A percentile compares a stretch with the other conserved stretches of the same genome.
These are phyloP conservation scores for Fusarium praegraminearum DNA, from an alignment of 2,329 filamentous ascomycete species.

Conservation along the genomic window DNA sequence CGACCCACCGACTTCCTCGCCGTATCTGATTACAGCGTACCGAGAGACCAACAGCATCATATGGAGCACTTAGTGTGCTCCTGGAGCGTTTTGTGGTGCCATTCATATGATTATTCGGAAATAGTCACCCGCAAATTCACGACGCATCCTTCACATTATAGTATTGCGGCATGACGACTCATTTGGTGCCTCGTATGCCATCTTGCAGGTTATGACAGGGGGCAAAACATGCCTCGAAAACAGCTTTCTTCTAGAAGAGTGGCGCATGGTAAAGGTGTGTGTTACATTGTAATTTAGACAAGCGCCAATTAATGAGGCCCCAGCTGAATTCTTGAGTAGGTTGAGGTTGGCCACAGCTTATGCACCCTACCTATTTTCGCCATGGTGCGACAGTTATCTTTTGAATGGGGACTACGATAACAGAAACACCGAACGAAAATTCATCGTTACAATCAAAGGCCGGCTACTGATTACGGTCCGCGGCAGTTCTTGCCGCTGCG, in stretches of 20 bases:
- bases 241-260: slow-evolving; percentile 41
- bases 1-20: slow-evolving; percentile 17
- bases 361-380: slow-evolving; percentile 13
- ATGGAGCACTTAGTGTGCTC: background rate
- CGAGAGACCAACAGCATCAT: background rate
- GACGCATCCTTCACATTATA: slow-evolving; percentile 6
- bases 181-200: slow-evolving; percentile 23
- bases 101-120: slow-evolving; percentile 16
- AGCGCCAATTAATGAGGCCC: slow-evolving; percentile 28
- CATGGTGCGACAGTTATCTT: slow-evolving; percentile 39
- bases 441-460: background rate
- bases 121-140: background rate
- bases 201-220: slow-evolving; percentile 28
- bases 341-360: slow-evolving; percentile 24
- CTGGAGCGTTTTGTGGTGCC: slow-evolving; percentile 9
- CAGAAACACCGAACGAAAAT: slow-evolving; percentile 8
- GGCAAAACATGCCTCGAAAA: slow-evolving; percentile 31
- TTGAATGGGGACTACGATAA: slow-evolving; percentile 22
- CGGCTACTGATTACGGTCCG: slow-evolving; percentile 25
- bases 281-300: slow-evolving; percentile 10
- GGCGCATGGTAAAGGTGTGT: slow-evolving; percentile 16
- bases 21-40: slow-evolving; percentile 2
- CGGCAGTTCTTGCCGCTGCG: slow-evolving; percentile 32
- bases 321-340: slow-evolving; percentile 13
- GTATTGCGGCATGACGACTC: background rate